Base-by-base conservation (phyloP, 2,329 filamentous ascomycete genomes). In the Alternaria postmessia region DNA sequence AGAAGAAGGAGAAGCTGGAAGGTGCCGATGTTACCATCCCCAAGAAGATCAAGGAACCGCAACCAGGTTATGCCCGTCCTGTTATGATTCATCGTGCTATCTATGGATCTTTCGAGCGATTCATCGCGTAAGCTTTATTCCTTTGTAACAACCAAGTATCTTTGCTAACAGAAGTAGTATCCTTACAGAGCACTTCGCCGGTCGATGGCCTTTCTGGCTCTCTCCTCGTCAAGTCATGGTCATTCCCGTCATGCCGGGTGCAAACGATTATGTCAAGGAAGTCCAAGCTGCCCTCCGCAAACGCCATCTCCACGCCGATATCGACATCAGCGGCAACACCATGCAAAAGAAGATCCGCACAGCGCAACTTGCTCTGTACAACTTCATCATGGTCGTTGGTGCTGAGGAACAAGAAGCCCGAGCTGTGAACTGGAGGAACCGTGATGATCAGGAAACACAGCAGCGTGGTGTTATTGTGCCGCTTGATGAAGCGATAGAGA, bases 191-290 rank as follows among this genome's bases (percentile, higher is more conserved):
- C 92, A 94, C 80, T 94, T 93, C 76, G 91, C 86, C 55, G 92
- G 92, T 70, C 93, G 93, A 82, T 95, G 92, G 92, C 92, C 92
- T 1, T 93, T 94, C 85, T 95, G 92, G 92, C 82, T 95, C 63
- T 92, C 89, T 69, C 92, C 91, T n/a, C 87, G 92, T 52, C 92
- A 95, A 79, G 87, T 95, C 65, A 84, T 91, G 69, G 87, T 95
- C 65, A 89, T 94, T 63, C 91, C 91, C 8, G 91, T 93, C 62
- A 91, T 91, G 80, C 89, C 89, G 51, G 84, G 86, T 46, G 89
- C 86, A 70, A 86, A 88, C 71, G 88, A 89, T 74, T 93, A 95
- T 77, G 91, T 91, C 64, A 75, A 77, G 83, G 91, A 94, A 78
- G 88, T 94, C 7, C 88, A 91, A 72, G 78, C 80, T 61, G 82